Conservation (phyloP, 345 rosid species). For the Microthlaspi erraticum region DNA sequence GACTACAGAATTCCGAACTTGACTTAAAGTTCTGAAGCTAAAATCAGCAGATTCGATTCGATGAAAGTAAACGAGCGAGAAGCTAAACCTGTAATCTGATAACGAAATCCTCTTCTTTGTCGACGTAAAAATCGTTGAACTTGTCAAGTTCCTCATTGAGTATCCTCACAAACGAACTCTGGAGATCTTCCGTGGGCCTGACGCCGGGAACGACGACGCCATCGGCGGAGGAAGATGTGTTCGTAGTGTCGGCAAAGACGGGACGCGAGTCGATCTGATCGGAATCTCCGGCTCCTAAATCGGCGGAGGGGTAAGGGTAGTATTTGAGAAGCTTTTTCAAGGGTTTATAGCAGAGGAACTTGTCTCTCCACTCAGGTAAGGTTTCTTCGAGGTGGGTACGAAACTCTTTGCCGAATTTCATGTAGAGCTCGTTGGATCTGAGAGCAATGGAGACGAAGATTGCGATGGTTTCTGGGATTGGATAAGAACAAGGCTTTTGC, state of each 20-base stretch:
- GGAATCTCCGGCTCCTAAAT: conserved; percentile 18
- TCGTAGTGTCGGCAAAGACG: conserved; percentile 40
- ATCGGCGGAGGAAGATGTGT: conserved; percentile 14
- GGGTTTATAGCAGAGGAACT: conserved; percentile 92
- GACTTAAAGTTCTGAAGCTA: not conserved
- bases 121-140: conserved; percentile 88
- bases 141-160: conserved; percentile 90
- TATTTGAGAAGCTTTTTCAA: conserved; percentile 83
- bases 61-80: not conserved
- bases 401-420: conserved; percentile 96
- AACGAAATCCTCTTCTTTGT: conserved; percentile 89
- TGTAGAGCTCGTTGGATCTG: conserved; percentile 34
- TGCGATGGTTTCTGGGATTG: not conserved
- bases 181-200: conserved; percentile 49
- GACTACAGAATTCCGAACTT: not conserved
- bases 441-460: not conserved
- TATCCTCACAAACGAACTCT: conserved; percentile 73
- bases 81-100: conserved; percentile 76
- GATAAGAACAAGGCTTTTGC: conserved; percentile 13
- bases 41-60: not conserved
- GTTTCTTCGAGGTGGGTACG: conserved; percentile 88
- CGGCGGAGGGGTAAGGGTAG: conserved; percentile 47
- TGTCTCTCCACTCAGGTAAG: conserved; percentile 94
- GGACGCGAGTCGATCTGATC: conserved; percentile 31
- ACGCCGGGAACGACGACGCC: not conserved